Percentiles rank a stretch among this genome's conserved stretches.
phyloP scores from a whole-genome alignment of 139 green algal genomes.

The Spirogloea muscicola region DNA sequence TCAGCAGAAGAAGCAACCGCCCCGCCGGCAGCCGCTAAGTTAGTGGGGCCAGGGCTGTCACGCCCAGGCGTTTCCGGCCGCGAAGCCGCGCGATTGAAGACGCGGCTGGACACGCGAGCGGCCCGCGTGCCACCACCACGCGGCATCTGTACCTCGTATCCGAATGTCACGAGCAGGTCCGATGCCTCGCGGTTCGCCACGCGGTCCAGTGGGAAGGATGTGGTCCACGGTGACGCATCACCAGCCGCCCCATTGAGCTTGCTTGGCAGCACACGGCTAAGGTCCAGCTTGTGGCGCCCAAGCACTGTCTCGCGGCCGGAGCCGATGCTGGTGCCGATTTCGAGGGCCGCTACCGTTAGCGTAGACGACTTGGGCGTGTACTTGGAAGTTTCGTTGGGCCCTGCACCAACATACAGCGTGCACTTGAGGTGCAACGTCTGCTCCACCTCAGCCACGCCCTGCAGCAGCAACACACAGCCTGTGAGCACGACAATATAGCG shows the following conservation, averaged over 20 bases:
- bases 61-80: background rate
- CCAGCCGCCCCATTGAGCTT: background rate
- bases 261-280: constrained; percentile 13
- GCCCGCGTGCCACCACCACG: background rate
- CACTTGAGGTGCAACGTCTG: constrained; percentile 16
- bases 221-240: constrained; percentile 6
- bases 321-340: too few relatives aligned
- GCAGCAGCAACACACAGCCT: too few relatives aligned
- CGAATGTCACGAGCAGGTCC: constrained; percentile 35
- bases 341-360: background rate
- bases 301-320: constrained; percentile 3
- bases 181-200: constrained; percentile 12
- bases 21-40: too few relatives aligned
- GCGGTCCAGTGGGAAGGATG: constrained; percentile 18
- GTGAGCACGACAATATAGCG: too few relatives aligned
- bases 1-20: background rate
- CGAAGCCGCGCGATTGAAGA: too few relatives aligned
- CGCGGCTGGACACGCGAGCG: constrained; percentile 1
- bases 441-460: constrained; percentile 19
- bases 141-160: constrained; percentile 17
- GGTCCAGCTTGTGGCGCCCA: constrained; percentile 26
- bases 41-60: background rate
- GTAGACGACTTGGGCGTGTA: constrained; percentile 22
- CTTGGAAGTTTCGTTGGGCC: too few relatives aligned
- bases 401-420: too few relatives aligned